Evolutionary conservation across 805 yeast species (phyloP), one percentile per base, ranked within the genome.

Genomic region (Priceomyces carsonii): DNA sequence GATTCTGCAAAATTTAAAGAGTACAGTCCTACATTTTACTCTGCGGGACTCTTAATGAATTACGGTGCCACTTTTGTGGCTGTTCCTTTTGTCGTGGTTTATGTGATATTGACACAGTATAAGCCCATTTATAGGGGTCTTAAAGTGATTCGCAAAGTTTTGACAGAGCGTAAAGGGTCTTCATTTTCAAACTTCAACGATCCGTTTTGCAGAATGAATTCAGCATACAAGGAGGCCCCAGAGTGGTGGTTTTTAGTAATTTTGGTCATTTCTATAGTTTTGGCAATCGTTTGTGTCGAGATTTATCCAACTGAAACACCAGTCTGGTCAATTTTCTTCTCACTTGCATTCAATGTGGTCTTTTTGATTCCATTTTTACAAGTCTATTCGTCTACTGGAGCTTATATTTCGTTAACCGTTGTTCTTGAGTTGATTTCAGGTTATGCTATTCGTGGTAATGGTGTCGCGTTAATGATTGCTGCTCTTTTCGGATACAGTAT

Each of bases 51-150:
- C 15, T 26, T 50, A 32, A 45, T 50, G 27, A 21, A 21, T 6
- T 49, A 46, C 27, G 51, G 50, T 8, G 35, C 51, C 4, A 25
- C 29, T 8, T 47, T 42, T 28, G 47, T 44, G 12, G 38, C 23
- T 7, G 32, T 34, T 26, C 36, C 34, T 42, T 37, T 57, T 18
- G 62, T 63, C 8, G 80, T 47, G 85, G 84, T 35, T 57, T 66
- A 52, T 47, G 67, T 63, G 57, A 72, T 82, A 5, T 61, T 83
- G 35, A 66, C 73, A 12, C 85, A 82, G 51, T 36, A 27, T 50
- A 15, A 38, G 45, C 18, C 69, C 63, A 48, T 12, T 63, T 20
- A 21, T 27, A 14, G 15, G 8, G 38, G 38, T 9, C 29, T 34
- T 10, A 34, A 24, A 42, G 38, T 35, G 31, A 36, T 25, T 30